phyloP scores from a whole-genome alignment of 2,329 filamentous ascomycete genomes.

The Cladophialophora carrionii region DNA sequence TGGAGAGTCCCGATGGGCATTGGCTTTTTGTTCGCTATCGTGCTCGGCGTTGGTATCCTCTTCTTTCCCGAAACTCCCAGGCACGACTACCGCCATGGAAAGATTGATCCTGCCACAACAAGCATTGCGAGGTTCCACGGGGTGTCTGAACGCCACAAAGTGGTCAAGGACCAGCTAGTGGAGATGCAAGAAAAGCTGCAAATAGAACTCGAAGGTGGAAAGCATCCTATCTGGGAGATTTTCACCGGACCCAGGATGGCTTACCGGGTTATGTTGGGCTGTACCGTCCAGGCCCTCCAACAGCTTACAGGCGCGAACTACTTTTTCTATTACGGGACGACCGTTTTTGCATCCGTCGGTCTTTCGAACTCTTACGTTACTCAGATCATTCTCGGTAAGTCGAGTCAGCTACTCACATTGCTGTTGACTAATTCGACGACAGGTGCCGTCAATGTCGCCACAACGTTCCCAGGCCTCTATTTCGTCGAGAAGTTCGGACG shows the following conservation, averaged over 20 bases:
- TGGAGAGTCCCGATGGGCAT: slow-evolving; percentile 59
- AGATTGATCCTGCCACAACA: slow-evolving; percentile 53
- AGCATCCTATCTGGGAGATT: slow-evolving; percentile 43
- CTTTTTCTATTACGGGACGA: slow-evolving; percentile 64
- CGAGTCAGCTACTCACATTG: no score
- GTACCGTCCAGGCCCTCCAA: slow-evolving; percentile 49
- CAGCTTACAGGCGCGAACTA: slow-evolving; percentile 53
- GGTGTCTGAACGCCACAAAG: slow-evolving; percentile 56
- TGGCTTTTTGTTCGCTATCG: slow-evolving; percentile 59
- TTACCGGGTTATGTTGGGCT: slow-evolving; percentile 48
- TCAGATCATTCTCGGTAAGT: slow-evolving; percentile 62
- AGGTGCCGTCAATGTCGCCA: slow-evolving; percentile 68
- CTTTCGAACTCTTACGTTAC: slow-evolving; percentile 68
- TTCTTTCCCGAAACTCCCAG: slow-evolving; percentile 61
- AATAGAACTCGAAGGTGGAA: slow-evolving; percentile 52
- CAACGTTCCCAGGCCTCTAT: slow-evolving; percentile 69
- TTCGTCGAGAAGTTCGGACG: slow-evolving; percentile 72
- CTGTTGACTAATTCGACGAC: slow-evolving; percentile 63
- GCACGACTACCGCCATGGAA: slow-evolving; percentile 60
- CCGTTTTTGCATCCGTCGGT: slow-evolving; percentile 68
- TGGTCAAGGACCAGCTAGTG: slow-evolving; percentile 56
- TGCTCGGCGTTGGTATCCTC: slow-evolving; percentile 58
- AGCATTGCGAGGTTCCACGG: slow-evolving; percentile 61
- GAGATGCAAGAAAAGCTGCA: slow-evolving; percentile 62
- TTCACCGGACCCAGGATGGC: slow-evolving; percentile 50